Base-by-base conservation (phyloP, 179 eudicot genomes). In the Beta macrorhiza region DNA sequence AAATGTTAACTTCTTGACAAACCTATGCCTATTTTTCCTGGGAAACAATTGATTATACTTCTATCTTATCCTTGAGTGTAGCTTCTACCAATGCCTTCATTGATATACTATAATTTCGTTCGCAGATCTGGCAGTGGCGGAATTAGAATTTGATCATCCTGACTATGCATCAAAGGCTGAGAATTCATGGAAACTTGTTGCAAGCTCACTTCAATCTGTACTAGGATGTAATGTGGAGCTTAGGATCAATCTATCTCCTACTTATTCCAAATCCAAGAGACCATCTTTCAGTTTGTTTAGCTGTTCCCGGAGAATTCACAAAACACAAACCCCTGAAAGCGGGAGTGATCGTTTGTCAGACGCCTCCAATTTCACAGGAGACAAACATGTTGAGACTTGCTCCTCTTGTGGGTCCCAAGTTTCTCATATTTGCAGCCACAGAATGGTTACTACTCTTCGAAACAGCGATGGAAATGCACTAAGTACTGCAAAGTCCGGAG, bases 111-210 rank as follows among this genome's bases (percentile, higher is more conserved):
- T 15, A 25, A 52, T 7, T 29, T 19, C 63, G 6, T 65, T 4
- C 67, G 51, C 75, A 96, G 98, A 94, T 83, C 59, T 91, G 58
- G 96, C 97, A 37, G 89, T 94, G 79, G 97, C 90, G 49, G 93
- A 92, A 77, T 75, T 96, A 87, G 97, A 90, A 78, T 96, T 96
- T 78, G 87, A 74, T 79, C 88, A 86, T 64, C 88, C 92, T 1
- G 85, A 88, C 79, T 79, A 89, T 74, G 97, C 90, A 58, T 83
- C 91, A 9, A 96, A 92, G 86, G 99, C 96, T 20, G 99, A 96
- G 83, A 94, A 89, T 81, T 94, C 96, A 62, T 94, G 98, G 98
- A 92, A 94, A 87, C 58, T 80, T 76, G 92, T 96, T 22, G 99
- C 98, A 58, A 86, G 88, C 81, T 84, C 94, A 55, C 92, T 96